Evolutionary conservation across 2,329 filamentous ascomycete species (phyloP), one percentile per base, ranked within the genome.

Genomic region (Arachnomyces sp.): DNA sequence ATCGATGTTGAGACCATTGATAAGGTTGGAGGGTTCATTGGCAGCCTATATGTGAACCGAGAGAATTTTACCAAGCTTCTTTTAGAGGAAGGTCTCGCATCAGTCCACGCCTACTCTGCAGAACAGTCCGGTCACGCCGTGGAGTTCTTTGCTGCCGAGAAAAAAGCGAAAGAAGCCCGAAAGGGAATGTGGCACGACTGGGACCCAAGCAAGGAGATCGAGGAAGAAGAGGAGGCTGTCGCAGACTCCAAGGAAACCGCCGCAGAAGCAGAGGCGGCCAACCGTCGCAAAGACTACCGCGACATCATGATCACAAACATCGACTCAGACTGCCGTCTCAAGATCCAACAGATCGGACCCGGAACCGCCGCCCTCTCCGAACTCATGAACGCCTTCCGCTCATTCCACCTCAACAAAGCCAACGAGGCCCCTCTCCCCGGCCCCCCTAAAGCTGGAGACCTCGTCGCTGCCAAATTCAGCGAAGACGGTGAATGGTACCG

Each of bases 21-120:
- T 73, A 96, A 95, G 72, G 82, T 92, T 17, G 92, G 92, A 54
- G 92, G 92, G 29, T 98, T 98, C 71, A 96, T 98, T 51, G 92
- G 92, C 40, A 85, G 87, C 11, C 73, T 98, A 16, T 95, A 88
- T 63, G 77, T 98, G 61, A 90, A 88, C 71, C 84, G 89, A 39
- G 90, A 96, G 66, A 96, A 85, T 69, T 94, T 98, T 58, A 86
- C 89, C 55, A 95, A 94, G 71, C 64, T 86, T 2, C 76, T 98
- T 1, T 79, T 98, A 1, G 92, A 96, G 64, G 92, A 98, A 65
- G 92, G 92, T 46, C 74, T 95, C 20, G 90, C 92, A 12, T 82
- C 82, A 14, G 90, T 98, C 12, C 90, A 96, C 61, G 80, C 82
- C 42, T 96, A 94, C 68, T 95, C 90, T 16, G 92, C 92, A 0